Base-by-base conservation (phyloP, 1,139 yeast species). In the Candida sp. region DNA sequence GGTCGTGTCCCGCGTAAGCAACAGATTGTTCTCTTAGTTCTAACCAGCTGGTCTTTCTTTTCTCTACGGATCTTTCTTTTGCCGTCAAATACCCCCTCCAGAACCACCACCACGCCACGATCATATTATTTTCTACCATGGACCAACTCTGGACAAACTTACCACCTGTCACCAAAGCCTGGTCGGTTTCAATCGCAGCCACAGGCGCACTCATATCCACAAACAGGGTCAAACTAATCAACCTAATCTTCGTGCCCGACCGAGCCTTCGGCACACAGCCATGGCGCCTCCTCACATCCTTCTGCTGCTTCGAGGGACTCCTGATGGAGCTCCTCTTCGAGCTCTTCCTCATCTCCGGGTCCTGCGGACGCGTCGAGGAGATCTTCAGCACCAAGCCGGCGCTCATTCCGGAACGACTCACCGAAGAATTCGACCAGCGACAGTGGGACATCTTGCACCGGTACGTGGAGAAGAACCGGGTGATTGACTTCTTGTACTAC, bases 281-380 rank as follows among this genome's bases (percentile, higher is more conserved):
- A 9, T 76, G 80, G 80, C 58, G 80, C 46, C 50, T 74, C 5
- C 25, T 73, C 5, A 70, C 78, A 2, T 58, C 73, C 7, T 76
- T 75, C 57, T 66, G 69, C 50, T 67, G 63, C 50, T 65, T 68
- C 48, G 75, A 70, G 2, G 69, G 66, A 11, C 51, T 73, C 17
- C 62, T 65, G 37, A 38, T 67, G 41, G 58, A 57, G 23, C 53
- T 70, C 33, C 17, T 69, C 8, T 53, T 66, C 31, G 52, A 53
- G 7, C 41, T 69, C 4, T 60, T 60, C 56, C 57, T 60, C 27
- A 52, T 65, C 4, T 54, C 60, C 41, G 50, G 56, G 25, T 58
- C 67, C 5, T 54, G 58, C 44, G 50, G 61, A 27, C 44, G 55
- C 12, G 48, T 71, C 11, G 76, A 72, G 52, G 58, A 54, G 4